Evolutionary conservation across 208 protist genomes (phyloP).

Genomic region (Acanthamoeba rhysodes): DNA sequence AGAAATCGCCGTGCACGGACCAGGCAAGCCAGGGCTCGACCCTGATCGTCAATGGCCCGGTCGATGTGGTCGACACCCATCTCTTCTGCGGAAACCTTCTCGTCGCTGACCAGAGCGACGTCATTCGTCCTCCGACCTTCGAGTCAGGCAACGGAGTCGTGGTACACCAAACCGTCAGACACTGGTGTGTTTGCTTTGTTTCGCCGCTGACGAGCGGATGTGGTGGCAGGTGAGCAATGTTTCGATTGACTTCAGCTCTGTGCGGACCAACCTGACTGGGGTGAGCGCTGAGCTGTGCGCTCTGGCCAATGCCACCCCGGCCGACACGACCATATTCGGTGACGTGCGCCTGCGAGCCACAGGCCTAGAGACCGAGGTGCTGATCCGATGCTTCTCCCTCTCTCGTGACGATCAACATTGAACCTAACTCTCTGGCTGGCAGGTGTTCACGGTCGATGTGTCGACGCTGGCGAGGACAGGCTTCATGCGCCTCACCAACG

Average conservation of each 20-base stretch:
- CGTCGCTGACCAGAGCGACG: not conserved
- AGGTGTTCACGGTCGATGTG: not conserved
- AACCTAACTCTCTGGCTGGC: not conserved
- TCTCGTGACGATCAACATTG: not conserved
- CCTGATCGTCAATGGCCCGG: not conserved
- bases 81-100: constrained; percentile 33
- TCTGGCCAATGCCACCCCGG: not conserved
- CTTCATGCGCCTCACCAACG: not conserved
- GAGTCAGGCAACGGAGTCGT: not conserved
- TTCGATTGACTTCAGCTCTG: not conserved
- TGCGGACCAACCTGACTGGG: not conserved
- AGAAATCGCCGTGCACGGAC: not conserved
- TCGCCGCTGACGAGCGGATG: too few relatives aligned
- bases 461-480: not conserved
- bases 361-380: not conserved
- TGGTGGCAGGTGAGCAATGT: not conserved
- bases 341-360: not conserved
- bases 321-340: not conserved
- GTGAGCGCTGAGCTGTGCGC: not conserved
- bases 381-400: too few relatives aligned
- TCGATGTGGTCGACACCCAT: not conserved
- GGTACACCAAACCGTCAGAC: not conserved
- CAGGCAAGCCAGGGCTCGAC: too few relatives aligned
- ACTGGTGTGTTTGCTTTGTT: not conserved
- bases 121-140: not conserved